These are phyloP conservation scores for Cyathus pygmaeus DNA, from an alignment of 1,284 basidiomycete species.

Conservation along the genomic window DNA sequence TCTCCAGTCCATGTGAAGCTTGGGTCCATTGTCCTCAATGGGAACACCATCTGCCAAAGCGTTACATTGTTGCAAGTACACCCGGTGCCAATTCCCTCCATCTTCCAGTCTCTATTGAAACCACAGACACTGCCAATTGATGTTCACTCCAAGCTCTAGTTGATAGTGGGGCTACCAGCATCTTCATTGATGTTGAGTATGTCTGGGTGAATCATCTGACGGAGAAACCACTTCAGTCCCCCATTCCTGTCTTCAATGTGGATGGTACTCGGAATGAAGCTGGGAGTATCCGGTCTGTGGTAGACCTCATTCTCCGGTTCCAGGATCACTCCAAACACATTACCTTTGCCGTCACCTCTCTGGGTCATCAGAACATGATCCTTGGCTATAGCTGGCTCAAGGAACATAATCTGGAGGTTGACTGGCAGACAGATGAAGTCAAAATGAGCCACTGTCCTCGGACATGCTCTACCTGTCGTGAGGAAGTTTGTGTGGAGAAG, in stretches of 20 bases:
- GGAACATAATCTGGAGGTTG: no score
- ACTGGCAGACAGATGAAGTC: no score
- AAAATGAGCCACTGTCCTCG: no score
- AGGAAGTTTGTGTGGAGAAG: no score
- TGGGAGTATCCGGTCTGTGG: conserved; percentile 17
- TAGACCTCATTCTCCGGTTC: conserved; percentile 15
- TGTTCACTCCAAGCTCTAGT: neutral
- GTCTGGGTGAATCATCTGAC: conserved; percentile 12
- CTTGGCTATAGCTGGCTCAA: conserved; percentile 39
- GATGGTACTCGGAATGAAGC: conserved; percentile 29
- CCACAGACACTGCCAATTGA: conserved; percentile 13
- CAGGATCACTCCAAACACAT: conserved; percentile 20
- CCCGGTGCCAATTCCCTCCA: no score
- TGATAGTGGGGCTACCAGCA: conserved; percentile 22
- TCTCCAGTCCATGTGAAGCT: no score
- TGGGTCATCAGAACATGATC: conserved; percentile 31
- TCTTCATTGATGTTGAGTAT: conserved; percentile 20
- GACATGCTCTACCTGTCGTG: no score
- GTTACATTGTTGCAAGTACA: no score
- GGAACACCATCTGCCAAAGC: no score
- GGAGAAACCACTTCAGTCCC: conserved; percentile 8
- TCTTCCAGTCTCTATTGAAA: no score
- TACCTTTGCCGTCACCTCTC: conserved; percentile 25
- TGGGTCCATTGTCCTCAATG: no score
- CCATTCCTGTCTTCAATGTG: conserved; percentile 31